These are phyloP conservation scores for Phialophora macrospora DNA, from an alignment of 2,329 filamentous ascomycete species.

Conservation along the genomic window DNA sequence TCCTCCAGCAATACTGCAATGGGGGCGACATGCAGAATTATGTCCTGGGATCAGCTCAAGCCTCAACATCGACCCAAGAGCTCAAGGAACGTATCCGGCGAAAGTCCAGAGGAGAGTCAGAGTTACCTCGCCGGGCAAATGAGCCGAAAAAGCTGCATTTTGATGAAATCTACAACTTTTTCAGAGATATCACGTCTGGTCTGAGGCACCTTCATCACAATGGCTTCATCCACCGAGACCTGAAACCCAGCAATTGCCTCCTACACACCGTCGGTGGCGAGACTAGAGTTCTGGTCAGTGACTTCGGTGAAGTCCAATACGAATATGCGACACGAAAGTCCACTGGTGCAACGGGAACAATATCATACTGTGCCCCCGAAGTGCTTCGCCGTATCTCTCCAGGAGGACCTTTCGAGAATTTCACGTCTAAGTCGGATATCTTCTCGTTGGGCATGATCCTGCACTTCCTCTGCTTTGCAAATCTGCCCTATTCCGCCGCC, in stretches of 20 bases:
- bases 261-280: slow-evolving; percentile 75
- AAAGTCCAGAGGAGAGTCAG: slow-evolving; percentile 75
- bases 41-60: slow-evolving; percentile 71
- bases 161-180: slow-evolving; percentile 95
- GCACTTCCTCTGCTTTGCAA: slow-evolving; percentile 95
- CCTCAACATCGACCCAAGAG: slow-evolving; percentile 73
- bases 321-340: slow-evolving; percentile 82
- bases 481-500: slow-evolving; percentile 81
- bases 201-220: slow-evolving; percentile 86
- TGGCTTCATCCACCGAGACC: slow-evolving; percentile 92
- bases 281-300: slow-evolving; percentile 84
- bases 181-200: slow-evolving; percentile 91
- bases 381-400: slow-evolving; percentile 71
- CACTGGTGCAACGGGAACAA: slow-evolving; percentile 91
- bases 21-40: slow-evolving; percentile 87
- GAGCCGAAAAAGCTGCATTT: slow-evolving; percentile 67
- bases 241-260: slow-evolving; percentile 95
- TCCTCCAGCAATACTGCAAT: slow-evolving; percentile 97
- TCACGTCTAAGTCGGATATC: slow-evolving; percentile 96
- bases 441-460: slow-evolving; percentile 98
- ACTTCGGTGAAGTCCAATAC: slow-evolving; percentile 94
- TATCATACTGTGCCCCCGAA: slow-evolving; percentile 96
- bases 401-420: slow-evolving; percentile 80
- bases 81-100: slow-evolving; percentile 86
- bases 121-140: slow-evolving; percentile 50